These are phyloP conservation scores for Aspergillus caelatus DNA, from an alignment of 2,329 filamentous ascomycete species.

Conservation along the genomic window DNA sequence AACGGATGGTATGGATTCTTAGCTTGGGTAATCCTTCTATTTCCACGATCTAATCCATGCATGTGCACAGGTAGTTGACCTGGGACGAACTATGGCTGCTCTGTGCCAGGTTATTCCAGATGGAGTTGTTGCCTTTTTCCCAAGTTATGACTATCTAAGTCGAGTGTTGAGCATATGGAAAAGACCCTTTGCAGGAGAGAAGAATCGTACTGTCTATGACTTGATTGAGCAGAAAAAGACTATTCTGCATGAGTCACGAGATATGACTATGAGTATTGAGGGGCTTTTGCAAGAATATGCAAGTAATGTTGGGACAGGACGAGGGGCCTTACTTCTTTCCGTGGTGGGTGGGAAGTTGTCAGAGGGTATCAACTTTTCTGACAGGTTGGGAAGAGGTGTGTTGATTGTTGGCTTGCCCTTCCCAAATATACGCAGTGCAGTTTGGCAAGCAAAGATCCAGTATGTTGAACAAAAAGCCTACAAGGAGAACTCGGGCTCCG, in stretches of 20 bases:
- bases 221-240: constrained; percentile 37
- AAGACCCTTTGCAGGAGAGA: constrained; percentile 33
- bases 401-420: constrained; percentile 92
- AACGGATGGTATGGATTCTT: constrained; percentile 55
- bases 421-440: constrained; percentile 82
- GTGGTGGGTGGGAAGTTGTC: constrained; percentile 94
- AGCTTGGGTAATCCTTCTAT: neutral
- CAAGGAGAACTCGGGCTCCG: constrained; percentile 30
- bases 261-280: constrained; percentile 55
- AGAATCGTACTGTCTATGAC: constrained; percentile 31
- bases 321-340: constrained; percentile 80
- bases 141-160: constrained; percentile 88
- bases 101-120: constrained; percentile 77
- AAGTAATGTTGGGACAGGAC: constrained; percentile 61
- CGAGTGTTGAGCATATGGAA: constrained; percentile 70
- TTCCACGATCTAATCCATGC: constrained; percentile 8
- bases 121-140: constrained; percentile 92
- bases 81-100: constrained; percentile 73
- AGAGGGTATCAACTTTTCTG: constrained; percentile 97
- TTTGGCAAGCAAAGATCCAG: constrained; percentile 90
- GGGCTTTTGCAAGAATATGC: constrained; percentile 75
- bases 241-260: constrained; percentile 60
- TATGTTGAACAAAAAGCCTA: constrained; percentile 72
- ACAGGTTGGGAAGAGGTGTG: constrained; percentile 84
- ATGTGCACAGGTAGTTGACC: constrained; percentile 59